Evolutionary conservation across 2,329 filamentous ascomycete genomes (phyloP), one percentile per base, ranked within the genome.

Genomic region (Aspergillus transmontanensis): DNA sequence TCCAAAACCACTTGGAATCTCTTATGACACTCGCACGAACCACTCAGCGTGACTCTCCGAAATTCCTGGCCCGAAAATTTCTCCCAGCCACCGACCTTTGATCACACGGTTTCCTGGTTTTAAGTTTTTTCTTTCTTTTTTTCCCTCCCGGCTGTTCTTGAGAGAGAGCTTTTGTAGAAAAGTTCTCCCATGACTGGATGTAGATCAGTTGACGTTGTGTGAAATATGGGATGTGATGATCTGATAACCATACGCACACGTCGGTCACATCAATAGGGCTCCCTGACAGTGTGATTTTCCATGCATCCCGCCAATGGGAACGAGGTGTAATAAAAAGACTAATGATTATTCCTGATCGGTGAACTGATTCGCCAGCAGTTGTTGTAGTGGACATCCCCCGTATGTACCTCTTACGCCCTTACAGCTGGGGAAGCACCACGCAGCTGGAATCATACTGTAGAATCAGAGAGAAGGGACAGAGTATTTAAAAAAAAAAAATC

Each of bases 11-110:
- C 48, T 60, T 54, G 62, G 55, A 57, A 43, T 57, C 46, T 53
- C 46, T 58, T 19, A 3, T 32, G 45, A 51, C 41, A 19, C 28
- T 41, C 41, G 30, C 32, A 53, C 55, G 45, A 54, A 57, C 55
- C 32, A 61, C 57, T 61, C 26, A 56, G 55, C 50, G 46, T 61
- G 54, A 51, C 48, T 51, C 46, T 30, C n/a, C 48, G 48, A 51
- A 34, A 51, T 51, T 58, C 46, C 60, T 50, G 36, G 23, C 21
- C 48, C 16, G 48, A 51, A 32, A 59, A 34, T 54, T 46, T 30
- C 51, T 63, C 63, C 66, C 66, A 67, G 61, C 66, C 64, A 64
- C 66, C 65, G 53, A 57, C 43, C 43, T 41, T 57, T 61, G 61
- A 64, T 66, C 61, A 66, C 61, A 64, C 60, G 58, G 64, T 51